Evolutionary conservation across 2,329 filamentous ascomycete species (phyloP).

Genomic region (Allantophomopsis cytisporea): DNA sequence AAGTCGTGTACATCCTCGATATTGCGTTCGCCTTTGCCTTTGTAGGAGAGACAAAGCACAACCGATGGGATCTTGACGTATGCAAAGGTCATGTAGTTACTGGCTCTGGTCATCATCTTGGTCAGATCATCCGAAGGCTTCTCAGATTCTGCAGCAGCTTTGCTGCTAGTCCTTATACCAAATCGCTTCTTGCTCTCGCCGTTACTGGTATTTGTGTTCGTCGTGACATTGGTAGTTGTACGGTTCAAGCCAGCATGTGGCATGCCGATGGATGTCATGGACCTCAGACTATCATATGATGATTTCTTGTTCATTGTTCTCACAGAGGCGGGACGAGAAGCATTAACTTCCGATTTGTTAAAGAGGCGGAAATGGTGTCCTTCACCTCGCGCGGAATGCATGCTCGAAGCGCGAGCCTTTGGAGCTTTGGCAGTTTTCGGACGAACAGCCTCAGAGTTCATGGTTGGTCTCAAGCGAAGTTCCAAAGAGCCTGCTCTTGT

Average conservation of each 20-base stretch:
- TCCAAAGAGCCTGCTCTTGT: constrained; percentile 65
- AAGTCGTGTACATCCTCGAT: constrained; percentile 96
- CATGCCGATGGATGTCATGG: constrained; percentile 4
- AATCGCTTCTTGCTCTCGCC: constrained; percentile 34
- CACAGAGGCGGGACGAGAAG: constrained; percentile 5
- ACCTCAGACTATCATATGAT: constrained; percentile 17
- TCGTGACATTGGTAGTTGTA: constrained; percentile 9
- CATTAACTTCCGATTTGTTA: constrained; percentile 13
- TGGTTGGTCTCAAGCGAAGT: constrained; percentile 68
- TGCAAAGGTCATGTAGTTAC: constrained; percentile 93
- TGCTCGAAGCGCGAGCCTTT: constrained; percentile 11
- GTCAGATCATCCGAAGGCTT: constrained; percentile 77
- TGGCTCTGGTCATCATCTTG: constrained; percentile 91
- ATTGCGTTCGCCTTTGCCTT: constrained; percentile 89
- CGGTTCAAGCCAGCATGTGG: constrained; percentile 13
- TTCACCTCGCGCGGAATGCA: constrained; percentile 14
- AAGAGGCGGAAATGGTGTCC: constrained; percentile 26
- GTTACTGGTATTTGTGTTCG: constrained; percentile 12
- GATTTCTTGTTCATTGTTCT: constrained; percentile 15
- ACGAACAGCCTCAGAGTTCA: constrained; percentile 37
- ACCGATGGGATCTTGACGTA: constrained; percentile 93
- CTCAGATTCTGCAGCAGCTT: constrained; percentile 38
- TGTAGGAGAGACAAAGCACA: constrained; percentile 90
- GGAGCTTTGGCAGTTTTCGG: constrained; percentile 10
- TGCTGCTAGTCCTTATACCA: constrained; percentile 30